phyloP scores from a whole-genome alignment of 345 rosid species.

The Populus ilicifolia region DNA sequence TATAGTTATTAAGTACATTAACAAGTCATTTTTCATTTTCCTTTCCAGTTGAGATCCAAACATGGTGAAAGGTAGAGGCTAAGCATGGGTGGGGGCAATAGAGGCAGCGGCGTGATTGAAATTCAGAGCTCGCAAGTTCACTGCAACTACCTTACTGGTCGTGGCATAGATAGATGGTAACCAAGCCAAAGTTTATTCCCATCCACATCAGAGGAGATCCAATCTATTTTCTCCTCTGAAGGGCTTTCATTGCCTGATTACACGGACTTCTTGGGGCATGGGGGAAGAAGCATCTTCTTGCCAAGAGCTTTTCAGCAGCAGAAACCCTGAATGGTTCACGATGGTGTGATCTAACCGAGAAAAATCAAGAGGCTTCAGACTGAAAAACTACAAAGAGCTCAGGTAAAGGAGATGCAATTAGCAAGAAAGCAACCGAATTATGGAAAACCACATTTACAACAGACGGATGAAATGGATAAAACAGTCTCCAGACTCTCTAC shows the following conservation, averaged over 20 bases:
- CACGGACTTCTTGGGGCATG: background rate
- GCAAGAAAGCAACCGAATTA: background rate
- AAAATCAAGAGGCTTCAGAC: background rate
- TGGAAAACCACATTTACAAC: slow-evolving; percentile 37
- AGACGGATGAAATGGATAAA: background rate
- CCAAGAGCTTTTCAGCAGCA: background rate
- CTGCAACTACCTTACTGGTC: no score
- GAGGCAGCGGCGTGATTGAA: no score
- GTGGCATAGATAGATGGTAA: no score
- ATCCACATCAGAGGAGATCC: no score
- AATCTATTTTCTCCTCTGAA: no score
- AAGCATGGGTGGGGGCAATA: no score
- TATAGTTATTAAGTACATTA: background rate
- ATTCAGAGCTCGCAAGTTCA: no score
- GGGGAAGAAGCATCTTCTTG: background rate
- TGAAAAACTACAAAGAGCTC: background rate
- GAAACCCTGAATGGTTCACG: background rate
- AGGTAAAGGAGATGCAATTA: background rate
- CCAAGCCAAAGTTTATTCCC: no score
- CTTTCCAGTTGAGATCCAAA: background rate
- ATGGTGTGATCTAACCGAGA: background rate
- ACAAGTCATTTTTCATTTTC: background rate
- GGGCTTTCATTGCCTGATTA: no score
- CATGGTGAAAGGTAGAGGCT: background rate
- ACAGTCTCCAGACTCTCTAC: slow-evolving; percentile 31